Base-by-base conservation (phyloP, 495 filamentous ascomycete species). In the Neurospora intermedia region DNA sequence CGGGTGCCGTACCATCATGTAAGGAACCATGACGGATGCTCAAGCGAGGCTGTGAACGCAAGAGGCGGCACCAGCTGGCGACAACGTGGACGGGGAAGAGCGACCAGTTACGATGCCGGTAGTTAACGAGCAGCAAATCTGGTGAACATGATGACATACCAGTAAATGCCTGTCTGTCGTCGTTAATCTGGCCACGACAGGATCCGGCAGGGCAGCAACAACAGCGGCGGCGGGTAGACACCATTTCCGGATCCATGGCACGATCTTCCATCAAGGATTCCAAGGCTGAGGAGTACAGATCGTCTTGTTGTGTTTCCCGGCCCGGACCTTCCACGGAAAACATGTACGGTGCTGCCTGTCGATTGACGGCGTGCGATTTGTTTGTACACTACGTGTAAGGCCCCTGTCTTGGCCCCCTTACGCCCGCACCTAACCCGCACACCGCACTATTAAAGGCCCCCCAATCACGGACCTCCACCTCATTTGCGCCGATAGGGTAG, bases 391-490 rank as follows among this genome's bases (percentile, higher is more conserved):
- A 31, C 54, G 54, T 18, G 27, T 15, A 18, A 66, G 54, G 54
- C 18, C 27, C 54, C 54, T 66, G 54, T 66, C 27, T 62, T 62
- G 54, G 27, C 54, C 27, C 27, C 54, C 54, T 35, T 62, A 66
- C 54, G 35, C 54, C 54, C 54, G 54, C 54, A 66, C 54, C 54
- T 66, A 31, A 27, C 62, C 69, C n/a, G 40, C 73, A 73, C 59
- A 74, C 73, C 59, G 72, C 71, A 72, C 69, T 71, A 73, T 75
- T 54, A 59, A 73, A 66, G 69, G 54, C 71, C 27, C 27, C 74
- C 75, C 73, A 75, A 77, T 75, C 72, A 74, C 74, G 72, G 72
- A 31, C 70, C 71, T 71, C 74, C 74, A 75, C 66, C 76, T 77
- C 76, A 75, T 77, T 76, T 76, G 72, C 70, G 69, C 46, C 72